Evolutionary conservation across 352 stramenopile species (phyloP).

Genomic region (Globisporangium orthogonon): DNA sequence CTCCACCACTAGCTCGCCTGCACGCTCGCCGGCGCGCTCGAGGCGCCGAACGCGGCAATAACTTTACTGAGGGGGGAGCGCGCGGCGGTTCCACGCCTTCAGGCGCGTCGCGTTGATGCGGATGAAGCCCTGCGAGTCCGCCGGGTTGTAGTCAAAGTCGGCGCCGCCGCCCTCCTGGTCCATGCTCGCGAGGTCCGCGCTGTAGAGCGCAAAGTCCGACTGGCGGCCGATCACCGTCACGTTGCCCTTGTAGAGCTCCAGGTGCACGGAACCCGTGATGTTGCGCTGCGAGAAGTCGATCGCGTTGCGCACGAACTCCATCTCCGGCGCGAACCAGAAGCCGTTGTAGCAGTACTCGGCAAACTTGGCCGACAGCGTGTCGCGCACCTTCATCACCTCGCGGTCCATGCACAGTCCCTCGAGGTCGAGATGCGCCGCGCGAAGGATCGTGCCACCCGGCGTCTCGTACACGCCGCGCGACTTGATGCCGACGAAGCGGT

Average conservation of each 20-base stretch:
- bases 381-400: slow-evolving; percentile 93
- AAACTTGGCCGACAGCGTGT: slow-evolving; percentile 94
- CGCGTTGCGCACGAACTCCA: slow-evolving; percentile 95
- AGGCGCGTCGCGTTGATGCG: slow-evolving; percentile 97
- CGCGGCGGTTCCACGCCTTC: slow-evolving; percentile 88
- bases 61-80: slow-evolving; percentile 40
- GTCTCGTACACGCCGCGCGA: slow-evolving; percentile 98
- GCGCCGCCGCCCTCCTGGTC: slow-evolving; percentile 95
- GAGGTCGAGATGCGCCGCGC: slow-evolving; percentile 85
- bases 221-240: slow-evolving; percentile 91
- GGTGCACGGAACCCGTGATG: slow-evolving; percentile 90
- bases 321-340: slow-evolving; percentile 99
- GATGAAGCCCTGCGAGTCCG: slow-evolving; percentile 98
- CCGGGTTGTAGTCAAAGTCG: slow-evolving; percentile 97
- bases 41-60: slow-evolving; percentile 1
- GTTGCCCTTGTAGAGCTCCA: slow-evolving; percentile 99
- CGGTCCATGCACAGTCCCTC: slow-evolving; percentile 97
- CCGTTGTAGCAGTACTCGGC: slow-evolving; percentile 98
- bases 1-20: background rate
- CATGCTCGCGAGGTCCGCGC: slow-evolving; percentile 96
- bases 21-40: background rate
- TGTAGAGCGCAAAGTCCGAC: slow-evolving; percentile 94
- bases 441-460: slow-evolving; percentile 92
- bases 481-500: slow-evolving; percentile 99
- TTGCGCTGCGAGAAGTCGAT: slow-evolving; percentile 94